Conservation (phyloP, 495 filamentous ascomycete species). For the Penicillium atrosanguineum region DNA sequence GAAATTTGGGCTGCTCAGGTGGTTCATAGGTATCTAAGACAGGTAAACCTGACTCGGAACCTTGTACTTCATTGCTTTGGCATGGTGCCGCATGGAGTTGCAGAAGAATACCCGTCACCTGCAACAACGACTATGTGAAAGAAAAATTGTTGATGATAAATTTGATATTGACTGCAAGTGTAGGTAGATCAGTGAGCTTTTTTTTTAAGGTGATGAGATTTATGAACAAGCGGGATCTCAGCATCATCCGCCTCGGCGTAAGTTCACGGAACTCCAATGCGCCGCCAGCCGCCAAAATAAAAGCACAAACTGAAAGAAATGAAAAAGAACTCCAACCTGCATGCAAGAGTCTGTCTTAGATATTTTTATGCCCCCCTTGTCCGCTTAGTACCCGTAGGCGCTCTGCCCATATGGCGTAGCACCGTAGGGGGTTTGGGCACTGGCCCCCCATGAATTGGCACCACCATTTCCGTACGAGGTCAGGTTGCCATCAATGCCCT, state of each 20-base stretch:
- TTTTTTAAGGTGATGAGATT: background rate
- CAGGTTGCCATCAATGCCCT: slow-evolving; percentile 67
- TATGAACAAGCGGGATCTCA: slow-evolving; percentile 14
- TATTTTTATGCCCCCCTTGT: slow-evolving; percentile 2
- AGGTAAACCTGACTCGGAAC: background rate
- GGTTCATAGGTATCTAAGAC: no score
- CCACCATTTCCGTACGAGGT: slow-evolving; percentile 68
- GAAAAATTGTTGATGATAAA: background rate
- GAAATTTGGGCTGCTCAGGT: no score
- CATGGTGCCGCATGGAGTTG: background rate
- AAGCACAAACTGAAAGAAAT: slow-evolving; percentile 1
- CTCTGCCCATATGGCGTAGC: slow-evolving; percentile 69
- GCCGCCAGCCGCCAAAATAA: slow-evolving; percentile 20
- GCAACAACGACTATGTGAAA: background rate
- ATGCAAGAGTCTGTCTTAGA: slow-evolving; percentile 21
- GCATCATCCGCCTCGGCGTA: slow-evolving; percentile 6
- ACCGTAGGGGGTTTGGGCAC: slow-evolving; percentile 59
- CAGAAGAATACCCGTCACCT: background rate
- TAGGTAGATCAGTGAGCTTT: background rate
- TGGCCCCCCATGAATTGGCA: slow-evolving; percentile 62
- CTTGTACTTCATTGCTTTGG: background rate
- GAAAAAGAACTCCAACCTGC: slow-evolving; percentile 20
- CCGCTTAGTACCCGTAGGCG: slow-evolving; percentile 46
- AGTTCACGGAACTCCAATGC: slow-evolving; percentile 24
- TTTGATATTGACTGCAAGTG: background rate